Conservation (phyloP, 441 rosid genomes). For the Arabidopsis lyrata region DNA sequence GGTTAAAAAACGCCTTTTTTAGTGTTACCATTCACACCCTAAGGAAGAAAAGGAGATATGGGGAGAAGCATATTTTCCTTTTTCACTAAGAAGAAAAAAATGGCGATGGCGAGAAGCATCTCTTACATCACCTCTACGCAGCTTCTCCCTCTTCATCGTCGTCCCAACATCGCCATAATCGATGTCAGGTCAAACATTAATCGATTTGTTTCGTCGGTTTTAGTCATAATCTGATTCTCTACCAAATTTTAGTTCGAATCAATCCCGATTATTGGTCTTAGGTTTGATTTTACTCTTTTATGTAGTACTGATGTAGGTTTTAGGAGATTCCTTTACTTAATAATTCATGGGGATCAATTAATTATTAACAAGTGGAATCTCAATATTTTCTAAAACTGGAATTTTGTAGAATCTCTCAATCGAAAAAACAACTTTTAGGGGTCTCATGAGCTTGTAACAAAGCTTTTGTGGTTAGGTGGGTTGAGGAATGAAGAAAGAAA, state of each 20-base stretch:
- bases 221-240: slow-evolving; percentile 20
- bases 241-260: slow-evolving; percentile 3
- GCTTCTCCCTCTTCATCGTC: slow-evolving; percentile 72
- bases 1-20: too few relatives aligned
- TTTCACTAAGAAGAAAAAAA: slow-evolving; percentile 31
- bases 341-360: not conserved
- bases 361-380: slow-evolving; percentile 19
- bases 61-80: slow-evolving; percentile 30
- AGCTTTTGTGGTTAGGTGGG: not conserved
- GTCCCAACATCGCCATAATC: slow-evolving; percentile 76
- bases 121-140: slow-evolving; percentile 78
- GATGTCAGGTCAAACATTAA: slow-evolving; percentile 63
- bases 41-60: slow-evolving; percentile 6
- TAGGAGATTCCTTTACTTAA: not conserved
- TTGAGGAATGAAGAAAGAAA: not conserved
- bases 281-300: slow-evolving; percentile 4
- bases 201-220: not conserved
- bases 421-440: not conserved
- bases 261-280: slow-evolving; percentile 4
- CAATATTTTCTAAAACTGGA: slow-evolving; percentile 5
- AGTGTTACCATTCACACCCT: too few relatives aligned
- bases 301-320: slow-evolving; percentile 9
- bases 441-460: slow-evolving; percentile 11
- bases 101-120: slow-evolving; percentile 70
- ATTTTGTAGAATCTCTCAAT: not conserved